Percentiles rank a stretch among this genome's conserved stretches.
phyloP scores from a whole-genome alignment of 192 early-diverging fungal genomes.

The Chytriomyces sp. region DNA sequence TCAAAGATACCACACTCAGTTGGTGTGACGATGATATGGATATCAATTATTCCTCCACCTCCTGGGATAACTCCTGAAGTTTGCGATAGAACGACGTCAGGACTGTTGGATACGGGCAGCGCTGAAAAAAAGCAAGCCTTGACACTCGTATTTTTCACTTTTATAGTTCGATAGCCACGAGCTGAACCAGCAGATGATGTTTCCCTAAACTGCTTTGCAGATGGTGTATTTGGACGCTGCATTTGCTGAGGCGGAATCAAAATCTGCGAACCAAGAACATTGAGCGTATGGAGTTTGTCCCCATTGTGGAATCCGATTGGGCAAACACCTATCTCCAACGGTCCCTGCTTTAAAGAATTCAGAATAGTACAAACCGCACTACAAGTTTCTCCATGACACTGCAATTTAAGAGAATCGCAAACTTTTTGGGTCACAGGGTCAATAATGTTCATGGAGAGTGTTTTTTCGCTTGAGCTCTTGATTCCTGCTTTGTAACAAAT shows the following conservation, averaged over 20 bases:
- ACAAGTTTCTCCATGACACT: conserved; percentile 41
- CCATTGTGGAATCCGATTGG: conserved; percentile 22
- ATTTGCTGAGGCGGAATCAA: conserved; percentile 3
- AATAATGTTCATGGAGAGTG: conserved; percentile 32
- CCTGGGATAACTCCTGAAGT: conserved; percentile 35
- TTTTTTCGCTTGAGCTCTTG: conserved; percentile 34
- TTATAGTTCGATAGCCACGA: conserved; percentile 23
- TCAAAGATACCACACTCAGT: conserved; percentile 35
- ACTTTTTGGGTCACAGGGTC: conserved; percentile 26
- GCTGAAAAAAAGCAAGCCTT: conserved; percentile 43
- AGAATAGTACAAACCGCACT: conserved; percentile 40
- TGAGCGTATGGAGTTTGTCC: conserved; percentile 1
- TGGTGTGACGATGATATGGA: conserved; percentile 37
- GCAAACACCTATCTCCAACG: conserved; percentile 46
- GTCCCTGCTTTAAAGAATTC: conserved; percentile 44
- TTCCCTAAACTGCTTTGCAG: not conserved
- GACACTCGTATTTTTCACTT: conserved; percentile 46
- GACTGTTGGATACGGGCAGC: conserved; percentile 1
- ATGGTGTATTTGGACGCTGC: not conserved
- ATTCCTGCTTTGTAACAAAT: conserved; percentile 46
- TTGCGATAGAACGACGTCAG: conserved; percentile 29
- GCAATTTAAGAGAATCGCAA: conserved; percentile 20
- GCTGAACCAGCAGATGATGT: not conserved
- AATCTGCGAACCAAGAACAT: conserved; percentile 16
- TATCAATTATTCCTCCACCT: conserved; percentile 26